Percentiles rank a stretch among this genome's conserved stretches.
phyloP scores from a whole-genome alignment of 225 moss, liverwort and hornwort species.

The Pseudoscleropodium purum region DNA sequence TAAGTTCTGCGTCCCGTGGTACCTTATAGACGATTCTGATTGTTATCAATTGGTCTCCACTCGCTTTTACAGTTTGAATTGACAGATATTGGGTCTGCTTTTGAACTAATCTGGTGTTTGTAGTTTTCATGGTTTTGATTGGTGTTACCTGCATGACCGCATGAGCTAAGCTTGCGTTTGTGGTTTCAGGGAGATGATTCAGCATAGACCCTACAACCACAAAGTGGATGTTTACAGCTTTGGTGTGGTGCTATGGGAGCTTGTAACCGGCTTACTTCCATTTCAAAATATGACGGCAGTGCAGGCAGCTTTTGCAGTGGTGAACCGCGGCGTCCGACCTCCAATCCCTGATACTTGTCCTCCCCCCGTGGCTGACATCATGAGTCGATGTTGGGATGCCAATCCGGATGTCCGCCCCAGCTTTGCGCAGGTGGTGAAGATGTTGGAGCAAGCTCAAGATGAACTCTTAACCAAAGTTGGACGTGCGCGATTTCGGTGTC shows the following conservation, averaged over 20 bases:
- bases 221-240: conserved; percentile 99
- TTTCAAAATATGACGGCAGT: conserved; percentile 99
- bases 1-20: background rate
- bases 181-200: conserved; percentile 91
- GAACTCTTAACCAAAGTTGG: conserved; percentile 84
- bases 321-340: conserved; percentile 89
- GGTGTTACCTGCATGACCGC: background rate
- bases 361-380: conserved; percentile 76
- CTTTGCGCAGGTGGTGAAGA: conserved; percentile 80
- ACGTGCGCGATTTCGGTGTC: conserved; percentile 96
- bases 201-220: conserved; percentile 87
- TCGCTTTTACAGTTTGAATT: background rate
- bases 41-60: background rate
- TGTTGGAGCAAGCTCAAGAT: conserved; percentile 93
- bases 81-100: background rate
- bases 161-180: background rate
- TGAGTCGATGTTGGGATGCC: conserved; percentile 98
- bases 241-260: conserved; percentile 99
- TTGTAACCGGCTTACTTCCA: conserved; percentile 85
- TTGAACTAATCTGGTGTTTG: background rate
- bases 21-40: background rate
- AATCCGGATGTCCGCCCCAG: conserved; percentile 83
- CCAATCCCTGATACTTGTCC: conserved; percentile 75
- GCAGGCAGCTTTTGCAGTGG: conserved; percentile 97
- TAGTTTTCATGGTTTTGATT: background rate